phyloP scores from a whole-genome alignment of 163 green algal species.

The Chlorella variabilis region DNA sequence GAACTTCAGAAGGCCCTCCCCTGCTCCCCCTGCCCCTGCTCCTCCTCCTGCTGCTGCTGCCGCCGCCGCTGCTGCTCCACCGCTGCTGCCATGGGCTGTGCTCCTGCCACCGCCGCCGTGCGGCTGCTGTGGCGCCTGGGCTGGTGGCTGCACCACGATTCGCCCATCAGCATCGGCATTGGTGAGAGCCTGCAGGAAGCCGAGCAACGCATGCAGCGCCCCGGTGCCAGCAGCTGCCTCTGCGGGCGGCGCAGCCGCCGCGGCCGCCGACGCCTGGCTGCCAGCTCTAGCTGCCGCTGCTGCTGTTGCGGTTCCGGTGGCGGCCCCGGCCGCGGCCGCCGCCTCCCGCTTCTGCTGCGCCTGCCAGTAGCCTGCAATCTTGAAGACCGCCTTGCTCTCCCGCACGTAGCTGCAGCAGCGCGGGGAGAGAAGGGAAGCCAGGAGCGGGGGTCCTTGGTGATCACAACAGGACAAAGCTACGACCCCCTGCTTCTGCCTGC shows the following conservation, averaged over 20 bases:
- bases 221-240: conserved; percentile 18
- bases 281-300: background rate
- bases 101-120: background rate
- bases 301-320: background rate
- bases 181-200: conserved; percentile 82
- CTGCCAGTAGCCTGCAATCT: conserved; percentile 72
- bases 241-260: conserved; percentile 3
- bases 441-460: too few relatives aligned
- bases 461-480: too few relatives aligned
- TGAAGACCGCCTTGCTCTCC: conserved; percentile 84
- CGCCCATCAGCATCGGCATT: conserved; percentile 86
- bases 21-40: background rate
- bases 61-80: background rate
- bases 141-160: conserved; percentile 73
- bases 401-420: conserved; percentile 58
- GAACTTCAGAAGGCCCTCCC: conserved; percentile 70
- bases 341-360: conserved; percentile 11
- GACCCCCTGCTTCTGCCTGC: too few relatives aligned
- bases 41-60: background rate
- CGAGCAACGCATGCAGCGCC: conserved; percentile 74
- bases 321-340: background rate
- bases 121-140: background rate
- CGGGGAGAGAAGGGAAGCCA: too few relatives aligned
- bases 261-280: background rate
- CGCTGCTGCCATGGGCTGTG: too few relatives aligned